Evolutionary conservation across 345 rosid species (phyloP).

Genomic region (Barbarea vulgaris): DNA sequence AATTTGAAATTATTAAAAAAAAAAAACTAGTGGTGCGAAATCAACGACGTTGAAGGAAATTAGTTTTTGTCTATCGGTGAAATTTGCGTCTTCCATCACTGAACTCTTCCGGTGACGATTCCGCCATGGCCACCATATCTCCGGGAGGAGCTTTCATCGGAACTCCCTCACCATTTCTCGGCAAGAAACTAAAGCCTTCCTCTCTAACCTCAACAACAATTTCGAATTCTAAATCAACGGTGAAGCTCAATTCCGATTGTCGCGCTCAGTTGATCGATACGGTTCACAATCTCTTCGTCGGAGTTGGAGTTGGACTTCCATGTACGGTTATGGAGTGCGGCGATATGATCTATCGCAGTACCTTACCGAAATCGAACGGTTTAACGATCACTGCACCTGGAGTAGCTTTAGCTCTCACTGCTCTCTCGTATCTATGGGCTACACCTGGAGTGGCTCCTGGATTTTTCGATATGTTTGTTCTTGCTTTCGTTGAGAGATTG

Average conservation of each 20-base stretch:
- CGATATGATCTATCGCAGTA: constrained; percentile 90
- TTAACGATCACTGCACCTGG: constrained; percentile 83
- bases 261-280: constrained; percentile 59
- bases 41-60: constrained; percentile 6
- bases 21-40: constrained; percentile 37
- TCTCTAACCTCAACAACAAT: constrained; percentile 35
- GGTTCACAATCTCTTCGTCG: constrained; percentile 72
- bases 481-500: constrained; percentile 87
- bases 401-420: constrained; percentile 70
- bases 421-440: constrained; percentile 94
- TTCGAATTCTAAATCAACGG: constrained; percentile 37
- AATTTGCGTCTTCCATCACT: constrained; percentile 9
- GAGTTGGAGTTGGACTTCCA: constrained; percentile 97
- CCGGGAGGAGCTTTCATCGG: constrained; percentile 57
- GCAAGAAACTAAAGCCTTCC: constrained; percentile 53
- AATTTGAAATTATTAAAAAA: not conserved
- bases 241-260: constrained; percentile 44
- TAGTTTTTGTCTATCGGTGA: not conserved
- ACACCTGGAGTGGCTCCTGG: constrained; percentile 99
- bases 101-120: constrained; percentile 23
- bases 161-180: constrained; percentile 61
- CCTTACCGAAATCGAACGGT: constrained; percentile 79
- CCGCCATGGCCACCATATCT: constrained; percentile 65
- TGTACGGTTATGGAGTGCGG: constrained; percentile 99
- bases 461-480: constrained; percentile 93